Evolutionary conservation across 768 basidiomycete genomes (phyloP), one percentile per base, ranked within the genome.

Genomic region (Tylopilus balloui): DNA sequence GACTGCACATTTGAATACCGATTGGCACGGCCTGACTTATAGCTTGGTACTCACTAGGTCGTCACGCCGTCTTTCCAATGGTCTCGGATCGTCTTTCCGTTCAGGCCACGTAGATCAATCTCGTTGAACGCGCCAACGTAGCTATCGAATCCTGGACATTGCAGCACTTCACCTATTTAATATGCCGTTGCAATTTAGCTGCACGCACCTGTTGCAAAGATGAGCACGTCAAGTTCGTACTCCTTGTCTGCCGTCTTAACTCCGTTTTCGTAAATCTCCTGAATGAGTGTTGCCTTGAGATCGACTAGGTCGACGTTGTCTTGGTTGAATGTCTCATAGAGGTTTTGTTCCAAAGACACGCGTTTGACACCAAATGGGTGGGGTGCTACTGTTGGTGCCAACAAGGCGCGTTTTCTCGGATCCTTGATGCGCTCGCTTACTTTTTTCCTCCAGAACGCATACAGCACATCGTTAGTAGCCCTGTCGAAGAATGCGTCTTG

Each of bases 291-390:
- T 20, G 37, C 42, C 1, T 34, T 50, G 6, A 50, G 3, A 28
- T 56, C 45, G 15, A 56, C 53, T 20, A 56, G 41, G 15, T 56
- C 55, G 3, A 56, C 53, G 3, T 56, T 56, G 4, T 55, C 48
- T 24, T 51, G 55, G 41, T 55, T 43, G 31, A 55, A 35, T 39
- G 29, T 36, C 11, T 55, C 54, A 21, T 55, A 55, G 28, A 35
- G 55, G 9, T 17, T n/a, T 27, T 55, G 40, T 20, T 55, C 54
- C 31, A 48, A 5, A 2, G 53, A 54, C 4, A 23, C 44, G 3
- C 44, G 40, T 12, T 55, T 55, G 12, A 3, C 1, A 14, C 24
- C 54, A 1, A 55, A 17, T 12, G 48, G 52, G 28, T 55, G 54
- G 8, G 47, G 48, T 23, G 46, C 47, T 15, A 50, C 45, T 5